phyloP scores from a whole-genome alignment of 208 protist genomes.

The Herpetomonas samuelpessoai region DNA sequence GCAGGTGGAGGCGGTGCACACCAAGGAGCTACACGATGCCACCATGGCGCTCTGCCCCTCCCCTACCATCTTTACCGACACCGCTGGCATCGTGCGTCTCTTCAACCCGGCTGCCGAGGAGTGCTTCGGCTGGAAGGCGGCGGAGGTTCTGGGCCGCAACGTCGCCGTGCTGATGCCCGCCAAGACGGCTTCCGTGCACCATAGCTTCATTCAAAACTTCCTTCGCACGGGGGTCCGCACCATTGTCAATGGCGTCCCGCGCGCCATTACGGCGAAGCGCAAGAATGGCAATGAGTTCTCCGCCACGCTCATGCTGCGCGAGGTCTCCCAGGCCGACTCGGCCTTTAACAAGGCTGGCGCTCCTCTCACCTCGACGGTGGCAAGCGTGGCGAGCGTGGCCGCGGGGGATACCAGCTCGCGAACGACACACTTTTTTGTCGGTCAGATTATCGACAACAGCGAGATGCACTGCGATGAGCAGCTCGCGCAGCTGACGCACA shows the following conservation, averaged over 20 bases:
- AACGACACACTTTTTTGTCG: constrained; percentile 14
- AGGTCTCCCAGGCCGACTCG: constrained; percentile 10
- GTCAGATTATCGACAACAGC: constrained; percentile 14
- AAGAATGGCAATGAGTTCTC: constrained; percentile 13
- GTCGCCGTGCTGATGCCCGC: constrained; percentile 47
- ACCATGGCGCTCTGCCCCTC: constrained; percentile 11
- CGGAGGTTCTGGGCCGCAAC: constrained; percentile 35
- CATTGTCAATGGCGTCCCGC: constrained; percentile 23
- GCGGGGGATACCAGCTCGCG: neutral
- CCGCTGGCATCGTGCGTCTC: constrained; percentile 12
- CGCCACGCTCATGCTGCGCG: constrained; percentile 11
- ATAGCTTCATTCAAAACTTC: constrained; percentile 42
- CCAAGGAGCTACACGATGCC: constrained; percentile 15
- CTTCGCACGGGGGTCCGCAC: constrained; percentile 18
- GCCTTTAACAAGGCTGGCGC: neutral
- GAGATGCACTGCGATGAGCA: neutral
- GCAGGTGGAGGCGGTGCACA: constrained; percentile 2
- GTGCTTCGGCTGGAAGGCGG: constrained; percentile 26
- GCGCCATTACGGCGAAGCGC: constrained; percentile 14
- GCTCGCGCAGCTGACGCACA: neutral
- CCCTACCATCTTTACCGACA: constrained; percentile 24
- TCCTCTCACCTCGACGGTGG: no score
- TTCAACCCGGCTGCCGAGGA: constrained; percentile 27
- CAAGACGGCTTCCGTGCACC: constrained; percentile 24
- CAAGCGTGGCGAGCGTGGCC: neutral